Percentiles rank a stretch among this genome's conserved stretches.
phyloP scores from a whole-genome alignment of 306 rosid genomes.

The Potentilla sterilis region DNA sequence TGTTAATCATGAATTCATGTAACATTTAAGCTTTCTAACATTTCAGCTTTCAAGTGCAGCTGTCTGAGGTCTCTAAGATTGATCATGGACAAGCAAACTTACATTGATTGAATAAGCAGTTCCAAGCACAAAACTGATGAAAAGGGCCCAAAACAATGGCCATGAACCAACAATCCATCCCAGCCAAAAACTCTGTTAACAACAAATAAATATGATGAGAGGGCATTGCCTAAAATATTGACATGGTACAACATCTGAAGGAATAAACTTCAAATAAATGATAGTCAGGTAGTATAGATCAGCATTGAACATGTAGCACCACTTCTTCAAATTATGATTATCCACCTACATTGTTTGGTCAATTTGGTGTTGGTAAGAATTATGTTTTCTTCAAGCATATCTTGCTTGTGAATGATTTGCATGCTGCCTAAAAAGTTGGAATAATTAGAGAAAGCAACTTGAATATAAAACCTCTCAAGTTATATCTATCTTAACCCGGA shows the following conservation, averaged over 20 bases:
- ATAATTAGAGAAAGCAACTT: neutral
- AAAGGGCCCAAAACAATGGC: conserved; percentile 97
- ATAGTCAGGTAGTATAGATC: neutral
- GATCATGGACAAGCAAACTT: conserved; percentile 33
- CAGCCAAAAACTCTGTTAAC: conserved; percentile 79
- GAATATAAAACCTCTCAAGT: neutral
- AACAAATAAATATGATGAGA: conserved; percentile 34
- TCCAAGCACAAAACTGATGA: conserved; percentile 81
- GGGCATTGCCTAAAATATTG: neutral
- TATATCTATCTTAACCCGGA: neutral
- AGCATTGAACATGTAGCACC: neutral
- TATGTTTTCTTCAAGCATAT: neutral
- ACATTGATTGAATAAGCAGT: conserved; percentile 95
- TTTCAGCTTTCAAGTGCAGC: neutral
- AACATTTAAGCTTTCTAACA: neutral
- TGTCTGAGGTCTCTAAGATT: neutral
- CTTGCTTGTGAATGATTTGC: neutral
- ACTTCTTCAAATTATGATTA: neutral
- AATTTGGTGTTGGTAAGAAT: neutral
- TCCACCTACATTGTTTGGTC: neutral
- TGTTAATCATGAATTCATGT: neutral
- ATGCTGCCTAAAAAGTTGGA: neutral
- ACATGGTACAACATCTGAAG: conserved; percentile 6
- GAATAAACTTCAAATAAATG: neutral
- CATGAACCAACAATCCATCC: conserved; percentile 93